Base-by-base conservation (phyloP, 2,329 filamentous ascomycete species). In the Ilyonectria robusta region DNA sequence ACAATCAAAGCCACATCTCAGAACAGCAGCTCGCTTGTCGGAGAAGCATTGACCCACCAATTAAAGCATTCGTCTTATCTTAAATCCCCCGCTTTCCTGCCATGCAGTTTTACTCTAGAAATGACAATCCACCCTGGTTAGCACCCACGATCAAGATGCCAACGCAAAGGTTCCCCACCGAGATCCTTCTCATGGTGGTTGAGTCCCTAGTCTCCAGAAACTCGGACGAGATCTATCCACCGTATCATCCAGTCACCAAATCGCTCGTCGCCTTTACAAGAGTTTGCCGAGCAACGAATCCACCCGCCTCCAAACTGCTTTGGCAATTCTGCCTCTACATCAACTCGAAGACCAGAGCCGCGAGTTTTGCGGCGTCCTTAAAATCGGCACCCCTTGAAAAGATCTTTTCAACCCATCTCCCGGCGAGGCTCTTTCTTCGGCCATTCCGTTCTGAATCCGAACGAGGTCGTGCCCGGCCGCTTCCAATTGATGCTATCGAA, bases 261-360 rank as follows among this genome's bases (percentile, higher is more conserved):
- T 35, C 67, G 0, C 59, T 70, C 13, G 7, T 71, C 4, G 26
- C 62, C 4, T 63, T 66, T 6, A 74, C 60, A 5, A 62, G 37
- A 8, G 68, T 68, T 4, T 74, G 46, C 4, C 62, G 42, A 7
- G 60, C 48, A 7, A 53, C 56, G 2, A 35, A 66, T 13, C 40
- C 56, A 1, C 29, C 31, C 8, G 66, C 70, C 2, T 56, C 64
- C 1, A 58, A 19, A 2, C 37, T 72, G 1, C 37, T 72, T 2
- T 70, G 58, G 60, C 55, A 48, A 40, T 60, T 46, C 6, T 73
- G 71, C 13, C 59, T 74, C 35, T 48, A 57, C 17, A 59, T 73
- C 10, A 55, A 74, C 8, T 65, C 48, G 0, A 48, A 40, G 2
- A 13, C 48, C 2, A 68, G 35, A 10, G 58, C 63, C 62, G 19